Evolutionary conservation across 257 asterid genomes (phyloP).

Genomic region (Petunia axillaris): DNA sequence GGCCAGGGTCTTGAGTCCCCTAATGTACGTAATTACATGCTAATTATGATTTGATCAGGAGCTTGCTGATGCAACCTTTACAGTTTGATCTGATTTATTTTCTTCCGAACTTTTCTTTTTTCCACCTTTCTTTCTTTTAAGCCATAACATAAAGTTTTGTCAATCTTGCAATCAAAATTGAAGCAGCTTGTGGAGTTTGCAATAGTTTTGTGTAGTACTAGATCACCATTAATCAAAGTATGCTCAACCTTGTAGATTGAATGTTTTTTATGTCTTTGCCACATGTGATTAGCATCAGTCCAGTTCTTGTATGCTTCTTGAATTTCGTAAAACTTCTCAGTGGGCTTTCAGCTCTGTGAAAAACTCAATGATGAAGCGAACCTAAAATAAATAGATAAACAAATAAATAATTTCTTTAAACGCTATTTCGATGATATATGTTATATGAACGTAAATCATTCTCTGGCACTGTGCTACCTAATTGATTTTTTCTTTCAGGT

Average conservation of each 20-base stretch:
- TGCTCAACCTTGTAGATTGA: neutral
- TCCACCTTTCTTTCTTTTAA: neutral
- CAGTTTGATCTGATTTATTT: neutral
- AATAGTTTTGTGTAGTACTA: neutral
- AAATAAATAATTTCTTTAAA: neutral
- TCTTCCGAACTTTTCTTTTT: neutral
- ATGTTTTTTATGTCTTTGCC: neutral
- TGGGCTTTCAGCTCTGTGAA: neutral
- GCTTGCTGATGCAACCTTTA: neutral
- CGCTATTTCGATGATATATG: neutral
- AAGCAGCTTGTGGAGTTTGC: neutral
- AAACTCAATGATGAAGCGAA: neutral
- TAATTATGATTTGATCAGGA: neutral
- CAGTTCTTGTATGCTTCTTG: neutral
- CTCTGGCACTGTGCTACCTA: neutral
- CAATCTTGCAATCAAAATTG: conserved; percentile 1
- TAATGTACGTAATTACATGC: conserved; percentile 54
- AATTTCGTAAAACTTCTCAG: neutral
- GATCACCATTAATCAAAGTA: neutral
- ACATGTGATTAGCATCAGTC: neutral
- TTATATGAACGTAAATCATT: neutral
- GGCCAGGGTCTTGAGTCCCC: conserved; percentile 96
- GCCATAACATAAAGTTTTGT: neutral
- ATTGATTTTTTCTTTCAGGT: conserved; percentile 1
- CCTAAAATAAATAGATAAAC: neutral